Conservation (phyloP, 176 grass and related monocot genomes). For the Oryza brachyantha region DNA sequence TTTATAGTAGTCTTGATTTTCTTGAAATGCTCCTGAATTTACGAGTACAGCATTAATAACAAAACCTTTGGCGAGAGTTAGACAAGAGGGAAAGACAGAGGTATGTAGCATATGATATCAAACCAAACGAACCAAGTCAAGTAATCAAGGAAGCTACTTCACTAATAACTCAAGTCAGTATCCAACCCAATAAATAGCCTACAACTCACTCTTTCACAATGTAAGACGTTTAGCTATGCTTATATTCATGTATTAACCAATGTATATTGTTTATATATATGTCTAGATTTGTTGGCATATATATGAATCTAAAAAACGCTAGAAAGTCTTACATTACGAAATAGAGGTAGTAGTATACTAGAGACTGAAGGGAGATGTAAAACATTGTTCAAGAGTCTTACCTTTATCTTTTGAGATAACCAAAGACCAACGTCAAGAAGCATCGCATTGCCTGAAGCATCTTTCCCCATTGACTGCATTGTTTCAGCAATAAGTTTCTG, state of each 20-base stretch:
- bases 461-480: constrained; percentile 62
- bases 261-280: too few relatives aligned
- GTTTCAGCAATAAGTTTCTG: constrained; percentile 85
- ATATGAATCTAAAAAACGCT: too few relatives aligned
- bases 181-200: neutral
- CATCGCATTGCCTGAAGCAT: constrained; percentile 85
- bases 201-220: too few relatives aligned
- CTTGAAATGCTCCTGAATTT: constrained; percentile 76
- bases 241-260: too few relatives aligned
- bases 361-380: neutral
- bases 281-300: too few relatives aligned
- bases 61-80: neutral
- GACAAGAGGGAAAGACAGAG: neutral
- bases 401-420: constrained; percentile 97
- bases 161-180: neutral
- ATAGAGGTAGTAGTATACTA: too few relatives aligned
- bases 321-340: too few relatives aligned
- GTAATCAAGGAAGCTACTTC: neutral
- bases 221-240: too few relatives aligned
- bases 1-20: constrained; percentile 75
- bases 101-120: neutral
- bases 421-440: constrained; percentile 94
- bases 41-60: constrained; percentile 14
- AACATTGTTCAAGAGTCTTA: constrained; percentile 15
- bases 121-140: neutral